A percentile compares a stretch with the other conserved stretches of the same genome.
Evolutionary conservation across 2,329 filamentous ascomycete species (phyloP).

Genomic region (Colletotrichum trifolii): DNA sequence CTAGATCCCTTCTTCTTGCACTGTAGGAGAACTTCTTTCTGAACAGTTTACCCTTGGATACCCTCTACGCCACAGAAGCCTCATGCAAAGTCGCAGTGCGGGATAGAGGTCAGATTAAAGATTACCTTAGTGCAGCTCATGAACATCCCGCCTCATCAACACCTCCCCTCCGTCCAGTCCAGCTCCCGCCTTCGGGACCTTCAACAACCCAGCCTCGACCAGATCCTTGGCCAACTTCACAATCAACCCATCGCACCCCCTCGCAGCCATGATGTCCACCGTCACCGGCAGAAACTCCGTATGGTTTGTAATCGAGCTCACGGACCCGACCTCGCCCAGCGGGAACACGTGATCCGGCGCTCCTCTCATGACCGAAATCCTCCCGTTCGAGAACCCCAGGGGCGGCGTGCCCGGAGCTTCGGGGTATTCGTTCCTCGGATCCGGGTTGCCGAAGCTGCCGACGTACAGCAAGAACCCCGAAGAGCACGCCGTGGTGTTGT

Average conservation of each 20-base stretch:
- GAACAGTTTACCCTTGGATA: no score
- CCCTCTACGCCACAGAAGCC: no score
- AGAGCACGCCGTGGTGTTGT: constrained; percentile 43
- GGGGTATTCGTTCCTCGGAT: constrained; percentile 43
- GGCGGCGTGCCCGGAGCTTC: constrained; percentile 57
- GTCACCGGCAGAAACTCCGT: constrained; percentile 66
- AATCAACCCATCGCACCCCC: constrained; percentile 70
- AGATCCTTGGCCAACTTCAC: constrained; percentile 64
- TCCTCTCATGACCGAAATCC: constrained; percentile 49
- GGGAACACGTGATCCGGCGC: constrained; percentile 56
- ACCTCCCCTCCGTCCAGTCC: constrained; percentile 42
- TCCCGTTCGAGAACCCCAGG: constrained; percentile 54
- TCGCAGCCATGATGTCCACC: constrained; percentile 66
- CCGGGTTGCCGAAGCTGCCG: constrained; percentile 25
- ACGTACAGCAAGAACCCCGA: constrained; percentile 45
- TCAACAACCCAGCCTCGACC: constrained; percentile 59
- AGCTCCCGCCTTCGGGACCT: constrained; percentile 54
- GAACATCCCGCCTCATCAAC: constrained; percentile 37
- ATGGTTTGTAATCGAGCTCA: constrained; percentile 54
- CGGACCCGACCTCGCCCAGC: constrained; percentile 50
- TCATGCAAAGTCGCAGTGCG: no score
- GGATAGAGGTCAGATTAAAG: no score
- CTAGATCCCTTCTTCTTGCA: no score
- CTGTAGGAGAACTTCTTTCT: no score
- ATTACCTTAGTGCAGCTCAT: constrained; percentile 12